A percentile compares a stretch with the other conserved stretches of the same genome.
These are phyloP conservation scores for Clavaria fumosa DNA, from an alignment of 768 basidiomycete species.

Conservation along the genomic window DNA sequence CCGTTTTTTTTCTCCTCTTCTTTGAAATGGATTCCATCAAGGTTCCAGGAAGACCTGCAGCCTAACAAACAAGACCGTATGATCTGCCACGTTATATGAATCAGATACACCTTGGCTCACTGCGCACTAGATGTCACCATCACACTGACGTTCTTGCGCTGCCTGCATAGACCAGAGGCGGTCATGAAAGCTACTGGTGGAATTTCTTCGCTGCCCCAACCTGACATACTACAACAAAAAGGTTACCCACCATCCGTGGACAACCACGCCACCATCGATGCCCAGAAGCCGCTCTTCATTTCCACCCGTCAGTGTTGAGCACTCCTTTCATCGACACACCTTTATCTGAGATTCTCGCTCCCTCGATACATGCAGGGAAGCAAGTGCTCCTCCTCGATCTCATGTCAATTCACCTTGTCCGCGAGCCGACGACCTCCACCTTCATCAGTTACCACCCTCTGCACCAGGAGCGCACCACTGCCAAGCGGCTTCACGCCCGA, in stretches of 20 bases:
- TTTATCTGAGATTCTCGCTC: background rate
- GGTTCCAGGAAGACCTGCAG: slow-evolving; percentile 23
- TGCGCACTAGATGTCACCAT: slow-evolving; percentile 26
- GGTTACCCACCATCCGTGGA: slow-evolving; percentile 12
- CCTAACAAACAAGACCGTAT: slow-evolving; percentile 22
- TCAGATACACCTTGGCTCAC: background rate
- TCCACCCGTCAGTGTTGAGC: background rate
- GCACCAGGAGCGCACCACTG: slow-evolving; percentile 17
- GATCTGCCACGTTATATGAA: slow-evolving; percentile 8
- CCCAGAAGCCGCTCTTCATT: slow-evolving; percentile 19
- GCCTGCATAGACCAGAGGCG: slow-evolving; percentile 1
- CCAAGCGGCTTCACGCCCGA: slow-evolving; percentile 28
- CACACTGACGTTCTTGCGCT: slow-evolving; percentile 20
- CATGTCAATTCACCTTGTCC: slow-evolving; percentile 33
- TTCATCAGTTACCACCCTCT: slow-evolving; percentile 36
- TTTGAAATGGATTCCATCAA: slow-evolving; percentile 26
- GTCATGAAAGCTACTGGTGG: background rate
- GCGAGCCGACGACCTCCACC: slow-evolving; percentile 28
- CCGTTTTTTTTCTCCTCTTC: slow-evolving; percentile 32
- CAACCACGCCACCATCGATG: slow-evolving; percentile 26
- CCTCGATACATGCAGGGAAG: slow-evolving; percentile 4
- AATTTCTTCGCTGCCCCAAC: background rate
- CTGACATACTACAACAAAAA: background rate
- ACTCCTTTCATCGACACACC: slow-evolving; percentile 1
- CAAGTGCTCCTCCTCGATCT: slow-evolving; percentile 29